phyloP scores from a whole-genome alignment of 306 rosid species.

The Acmispon strigosus region DNA sequence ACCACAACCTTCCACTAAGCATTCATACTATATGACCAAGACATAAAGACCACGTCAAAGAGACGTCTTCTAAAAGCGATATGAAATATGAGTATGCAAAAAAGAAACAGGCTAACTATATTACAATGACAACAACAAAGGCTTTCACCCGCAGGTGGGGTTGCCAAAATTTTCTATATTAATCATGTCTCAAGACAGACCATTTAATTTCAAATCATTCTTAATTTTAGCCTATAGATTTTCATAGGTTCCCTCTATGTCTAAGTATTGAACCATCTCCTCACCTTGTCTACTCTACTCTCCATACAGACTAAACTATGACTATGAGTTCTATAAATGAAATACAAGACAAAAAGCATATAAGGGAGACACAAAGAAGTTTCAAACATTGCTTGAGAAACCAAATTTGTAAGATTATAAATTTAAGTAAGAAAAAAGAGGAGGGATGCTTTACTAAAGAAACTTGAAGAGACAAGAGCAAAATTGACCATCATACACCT shows the following conservation, averaged over 20 bases:
- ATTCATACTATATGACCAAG: constrained; percentile 59
- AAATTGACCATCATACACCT: background rate
- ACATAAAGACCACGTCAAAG: background rate
- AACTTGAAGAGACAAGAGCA: background rate
- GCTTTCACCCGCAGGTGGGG: background rate
- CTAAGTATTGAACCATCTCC: too few species aligned
- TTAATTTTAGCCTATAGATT: too few species aligned
- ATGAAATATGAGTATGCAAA: background rate
- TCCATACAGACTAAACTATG: background rate
- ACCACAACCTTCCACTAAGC: constrained; percentile 83
- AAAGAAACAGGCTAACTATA: background rate
- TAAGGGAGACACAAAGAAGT: background rate
- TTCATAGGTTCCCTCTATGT: too few species aligned
- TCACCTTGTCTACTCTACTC: background rate
- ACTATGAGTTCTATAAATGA: background rate
- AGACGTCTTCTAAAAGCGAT: background rate
- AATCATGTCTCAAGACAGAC: too few species aligned
- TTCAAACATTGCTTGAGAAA: background rate
- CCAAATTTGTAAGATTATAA: background rate
- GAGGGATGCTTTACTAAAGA: background rate
- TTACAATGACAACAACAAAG: background rate
- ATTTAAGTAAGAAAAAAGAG: background rate
- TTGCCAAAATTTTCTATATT: too few species aligned
- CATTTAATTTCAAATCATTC: too few species aligned
- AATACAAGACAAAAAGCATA: background rate